Conservation (phyloP, 345 rosid species). For the Ricinus communis region DNA sequence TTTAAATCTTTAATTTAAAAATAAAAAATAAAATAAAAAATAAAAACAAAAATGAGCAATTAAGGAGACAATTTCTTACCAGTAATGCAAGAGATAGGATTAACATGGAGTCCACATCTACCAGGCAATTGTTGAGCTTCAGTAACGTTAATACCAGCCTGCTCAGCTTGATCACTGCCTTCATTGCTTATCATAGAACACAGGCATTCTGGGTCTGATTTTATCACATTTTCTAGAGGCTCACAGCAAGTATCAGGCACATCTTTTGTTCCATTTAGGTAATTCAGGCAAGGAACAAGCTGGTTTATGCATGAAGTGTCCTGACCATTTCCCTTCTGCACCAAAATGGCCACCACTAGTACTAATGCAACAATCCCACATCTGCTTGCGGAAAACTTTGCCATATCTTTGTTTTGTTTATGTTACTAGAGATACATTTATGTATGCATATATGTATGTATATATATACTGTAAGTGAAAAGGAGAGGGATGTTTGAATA, state of each 20-base stretch:
- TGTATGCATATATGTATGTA: background rate
- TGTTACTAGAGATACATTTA: no score
- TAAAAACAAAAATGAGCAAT: no score
- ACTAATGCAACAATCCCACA: background rate
- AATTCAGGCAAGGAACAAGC: constrained; percentile 59
- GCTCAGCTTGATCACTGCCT: constrained; percentile 50
- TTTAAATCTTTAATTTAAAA: background rate
- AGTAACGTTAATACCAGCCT: constrained; percentile 55
- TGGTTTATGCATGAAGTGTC: constrained; percentile 46
- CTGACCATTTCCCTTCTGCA: constrained; percentile 9
- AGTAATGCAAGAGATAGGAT: constrained; percentile 54
- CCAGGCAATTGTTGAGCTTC: constrained; percentile 72
- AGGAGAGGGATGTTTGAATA: background rate
- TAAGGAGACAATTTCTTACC: background rate
- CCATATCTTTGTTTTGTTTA: background rate
- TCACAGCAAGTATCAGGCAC: constrained; percentile 64
- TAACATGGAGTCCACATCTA: constrained; percentile 64
- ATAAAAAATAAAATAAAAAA: no score
- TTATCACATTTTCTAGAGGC: constrained; percentile 57
- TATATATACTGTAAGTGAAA: background rate
- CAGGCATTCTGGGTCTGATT: constrained; percentile 52
- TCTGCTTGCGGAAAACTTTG: background rate
- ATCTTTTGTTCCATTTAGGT: constrained; percentile 50
- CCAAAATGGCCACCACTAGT: background rate
- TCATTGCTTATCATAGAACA: constrained; percentile 61